Percentiles rank a stretch among this genome's conserved stretches.
These are phyloP conservation scores for Syzygium aqueum DNA, from an alignment of 345 rosid species.

Conservation along the genomic window DNA sequence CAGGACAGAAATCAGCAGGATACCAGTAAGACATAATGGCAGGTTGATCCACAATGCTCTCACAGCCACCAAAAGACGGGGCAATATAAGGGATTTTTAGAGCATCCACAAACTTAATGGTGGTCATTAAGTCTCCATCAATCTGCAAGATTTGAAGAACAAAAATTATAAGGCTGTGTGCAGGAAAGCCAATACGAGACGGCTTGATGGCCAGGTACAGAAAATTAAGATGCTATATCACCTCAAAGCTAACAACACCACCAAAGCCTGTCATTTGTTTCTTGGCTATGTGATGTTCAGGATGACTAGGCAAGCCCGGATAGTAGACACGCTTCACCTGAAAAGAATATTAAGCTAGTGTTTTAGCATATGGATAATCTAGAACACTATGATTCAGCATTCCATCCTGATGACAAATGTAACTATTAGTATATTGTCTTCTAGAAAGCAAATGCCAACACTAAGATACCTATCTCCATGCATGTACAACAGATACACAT, in stretches of 20 bases:
- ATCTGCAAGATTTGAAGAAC: conserved; percentile 26
- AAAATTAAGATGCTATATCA: conserved; percentile 6
- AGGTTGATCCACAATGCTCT: conserved; percentile 98
- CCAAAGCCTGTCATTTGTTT: conserved; percentile 96
- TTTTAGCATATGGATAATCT: neutral
- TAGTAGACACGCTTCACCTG: conserved; percentile 87
- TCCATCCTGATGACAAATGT: neutral
- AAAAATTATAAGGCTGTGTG: neutral
- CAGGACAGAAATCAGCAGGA: neutral
- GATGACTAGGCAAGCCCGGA: conserved; percentile 92
- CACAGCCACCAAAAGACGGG: conserved; percentile 97
- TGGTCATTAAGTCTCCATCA: conserved; percentile 66
- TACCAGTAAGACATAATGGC: conserved; percentile 99
- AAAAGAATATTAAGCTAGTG: conserved; percentile 3
- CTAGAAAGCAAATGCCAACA: neutral
- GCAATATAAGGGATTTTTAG: conserved; percentile 95
- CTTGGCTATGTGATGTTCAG: conserved; percentile 87
- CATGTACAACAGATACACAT: neutral
- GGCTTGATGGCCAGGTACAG: neutral
- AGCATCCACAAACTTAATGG: conserved; percentile 75
- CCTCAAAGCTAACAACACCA: conserved; percentile 99
- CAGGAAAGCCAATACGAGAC: neutral
- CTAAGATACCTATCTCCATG: neutral
- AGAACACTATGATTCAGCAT: neutral
- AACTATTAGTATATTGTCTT: neutral